These are phyloP conservation scores for Candida gigantensis DNA, from an alignment of 1,139 yeast genomes.

Conservation along the genomic window DNA sequence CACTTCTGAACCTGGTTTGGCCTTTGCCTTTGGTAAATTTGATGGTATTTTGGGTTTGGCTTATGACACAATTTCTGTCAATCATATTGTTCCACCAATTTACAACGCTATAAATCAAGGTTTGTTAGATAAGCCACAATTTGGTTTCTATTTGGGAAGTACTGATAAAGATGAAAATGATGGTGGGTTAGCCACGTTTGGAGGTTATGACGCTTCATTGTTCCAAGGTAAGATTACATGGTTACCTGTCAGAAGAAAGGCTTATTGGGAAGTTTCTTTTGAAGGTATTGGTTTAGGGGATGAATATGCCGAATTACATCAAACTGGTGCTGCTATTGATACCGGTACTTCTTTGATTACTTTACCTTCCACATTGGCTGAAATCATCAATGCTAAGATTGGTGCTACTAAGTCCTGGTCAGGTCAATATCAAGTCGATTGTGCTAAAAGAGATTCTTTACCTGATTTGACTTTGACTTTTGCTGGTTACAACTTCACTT, in stretches of 20 bases:
- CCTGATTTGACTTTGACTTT: constrained; percentile 92
- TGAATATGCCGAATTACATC: constrained; percentile 78
- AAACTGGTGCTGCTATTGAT: constrained; percentile 95
- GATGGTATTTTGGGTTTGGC: constrained; percentile 97
- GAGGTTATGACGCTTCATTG: constrained; percentile 80
- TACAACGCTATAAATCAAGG: constrained; percentile 85
- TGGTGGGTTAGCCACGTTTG: constrained; percentile 93
- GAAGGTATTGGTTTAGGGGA: constrained; percentile 89
- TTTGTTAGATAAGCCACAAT: constrained; percentile 77
- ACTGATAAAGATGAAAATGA: constrained; percentile 59
- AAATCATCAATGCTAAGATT: constrained; percentile 88
- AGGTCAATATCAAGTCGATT: constrained; percentile 92
- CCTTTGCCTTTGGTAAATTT: constrained; percentile 96
- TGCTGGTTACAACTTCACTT: constrained; percentile 87
- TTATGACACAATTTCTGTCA: constrained; percentile 85
- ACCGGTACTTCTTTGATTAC: constrained; percentile 97
- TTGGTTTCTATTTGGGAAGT: constrained; percentile 90
- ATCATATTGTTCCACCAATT: constrained; percentile 88
- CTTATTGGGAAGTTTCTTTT: constrained; percentile 97
- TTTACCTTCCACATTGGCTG: constrained; percentile 92
- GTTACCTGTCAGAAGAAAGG: constrained; percentile 98
- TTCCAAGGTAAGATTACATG: constrained; percentile 83
- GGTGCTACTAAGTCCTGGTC: constrained; percentile 98
- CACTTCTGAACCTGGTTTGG: constrained; percentile 94
- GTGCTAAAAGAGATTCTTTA: constrained; percentile 75